Conservation (phyloP, 495 filamentous ascomycete genomes). For the Penicilliopsis zonata region DNA sequence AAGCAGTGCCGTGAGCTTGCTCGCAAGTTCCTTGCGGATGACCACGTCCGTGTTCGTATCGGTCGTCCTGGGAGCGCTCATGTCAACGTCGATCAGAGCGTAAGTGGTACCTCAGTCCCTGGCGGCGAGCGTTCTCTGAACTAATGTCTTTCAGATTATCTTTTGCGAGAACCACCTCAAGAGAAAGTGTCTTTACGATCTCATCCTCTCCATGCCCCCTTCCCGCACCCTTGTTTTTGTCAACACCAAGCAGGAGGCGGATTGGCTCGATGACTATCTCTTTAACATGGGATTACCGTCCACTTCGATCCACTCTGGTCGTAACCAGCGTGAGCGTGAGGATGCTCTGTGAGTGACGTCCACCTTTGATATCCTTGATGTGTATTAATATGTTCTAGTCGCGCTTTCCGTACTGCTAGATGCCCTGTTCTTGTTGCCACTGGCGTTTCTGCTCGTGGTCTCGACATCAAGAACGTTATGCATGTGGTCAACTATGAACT, state of each 20-base stretch:
- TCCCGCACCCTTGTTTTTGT: slow-evolving; percentile 86
- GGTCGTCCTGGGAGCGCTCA: slow-evolving; percentile 76
- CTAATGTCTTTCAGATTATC: slow-evolving; percentile 14
- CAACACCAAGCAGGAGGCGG: slow-evolving; percentile 62
- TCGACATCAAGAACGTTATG: slow-evolving; percentile 76
- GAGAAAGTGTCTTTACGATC: slow-evolving; percentile 56
- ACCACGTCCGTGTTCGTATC: slow-evolving; percentile 67
- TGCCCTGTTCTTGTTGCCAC: slow-evolving; percentile 76
- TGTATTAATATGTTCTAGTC: slow-evolving; percentile 24
- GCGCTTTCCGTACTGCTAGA: slow-evolving; percentile 63
- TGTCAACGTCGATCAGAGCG: slow-evolving; percentile 62
- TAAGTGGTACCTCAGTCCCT: slow-evolving; percentile 7
- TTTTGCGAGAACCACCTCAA: slow-evolving; percentile 51
- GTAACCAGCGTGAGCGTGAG: slow-evolving; percentile 86
- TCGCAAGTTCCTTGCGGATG: slow-evolving; percentile 53
- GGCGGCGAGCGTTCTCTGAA: neutral
- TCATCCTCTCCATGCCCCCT: slow-evolving; percentile 54
- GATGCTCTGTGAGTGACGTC: slow-evolving; percentile 62
- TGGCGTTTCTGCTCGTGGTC: slow-evolving; percentile 74
- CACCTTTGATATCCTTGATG: neutral
- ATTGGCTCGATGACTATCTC: slow-evolving; percentile 76
- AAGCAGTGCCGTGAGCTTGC: slow-evolving; percentile 65
- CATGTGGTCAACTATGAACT: slow-evolving; percentile 93
- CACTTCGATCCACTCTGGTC: slow-evolving; percentile 77
- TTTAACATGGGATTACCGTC: slow-evolving; percentile 67